Evolutionary conservation across 495 filamentous ascomycete genomes (phyloP).

Genomic region (Penicillium longicatenatum): DNA sequence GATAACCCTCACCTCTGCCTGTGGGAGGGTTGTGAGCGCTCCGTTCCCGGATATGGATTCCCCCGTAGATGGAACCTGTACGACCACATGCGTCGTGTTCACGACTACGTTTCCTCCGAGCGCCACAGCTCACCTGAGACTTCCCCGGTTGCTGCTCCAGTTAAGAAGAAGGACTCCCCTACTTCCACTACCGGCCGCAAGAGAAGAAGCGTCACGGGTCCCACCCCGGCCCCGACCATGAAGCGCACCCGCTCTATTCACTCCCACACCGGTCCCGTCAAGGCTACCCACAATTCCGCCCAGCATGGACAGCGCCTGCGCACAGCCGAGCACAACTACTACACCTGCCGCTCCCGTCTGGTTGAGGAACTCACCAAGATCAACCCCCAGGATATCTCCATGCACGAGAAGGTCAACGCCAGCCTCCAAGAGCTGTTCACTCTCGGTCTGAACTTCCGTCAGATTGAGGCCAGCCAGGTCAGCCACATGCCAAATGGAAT

Average conservation of each 20-base stretch:
- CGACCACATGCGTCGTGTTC: conserved; percentile 93
- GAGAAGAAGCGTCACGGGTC: conserved; percentile 39
- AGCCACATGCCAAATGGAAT: conserved; percentile 39
- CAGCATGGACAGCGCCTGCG: conserved; percentile 48
- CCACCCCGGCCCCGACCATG: conserved; percentile 44
- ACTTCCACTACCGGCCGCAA: conserved; percentile 32
- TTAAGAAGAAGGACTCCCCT: conserved; percentile 46
- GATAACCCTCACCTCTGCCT: conserved; percentile 86
- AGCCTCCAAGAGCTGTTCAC: conserved; percentile 51
- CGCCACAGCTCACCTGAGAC: conserved; percentile 48
- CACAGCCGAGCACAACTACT: conserved; percentile 48
- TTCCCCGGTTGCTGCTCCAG: conserved; percentile 28
- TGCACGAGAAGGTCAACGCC: conserved; percentile 53
- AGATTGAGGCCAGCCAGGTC: conserved; percentile 49
- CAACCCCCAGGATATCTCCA: conserved; percentile 43
- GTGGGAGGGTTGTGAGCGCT: conserved; percentile 81
- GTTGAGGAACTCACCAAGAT: conserved; percentile 46
- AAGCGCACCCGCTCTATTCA: conserved; percentile 50
- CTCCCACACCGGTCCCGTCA: conserved; percentile 39
- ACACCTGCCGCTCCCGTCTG: conserved; percentile 44
- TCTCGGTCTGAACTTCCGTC: conserved; percentile 47
- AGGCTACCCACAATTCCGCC: conserved; percentile 36
- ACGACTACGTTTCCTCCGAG: conserved; percentile 68
- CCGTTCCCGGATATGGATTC: conserved; percentile 79
- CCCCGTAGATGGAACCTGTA: conserved; percentile 89